Evolutionary conservation across 2,329 filamentous ascomycete species (phyloP).

Genomic region (Aspergillus jensenii): DNA sequence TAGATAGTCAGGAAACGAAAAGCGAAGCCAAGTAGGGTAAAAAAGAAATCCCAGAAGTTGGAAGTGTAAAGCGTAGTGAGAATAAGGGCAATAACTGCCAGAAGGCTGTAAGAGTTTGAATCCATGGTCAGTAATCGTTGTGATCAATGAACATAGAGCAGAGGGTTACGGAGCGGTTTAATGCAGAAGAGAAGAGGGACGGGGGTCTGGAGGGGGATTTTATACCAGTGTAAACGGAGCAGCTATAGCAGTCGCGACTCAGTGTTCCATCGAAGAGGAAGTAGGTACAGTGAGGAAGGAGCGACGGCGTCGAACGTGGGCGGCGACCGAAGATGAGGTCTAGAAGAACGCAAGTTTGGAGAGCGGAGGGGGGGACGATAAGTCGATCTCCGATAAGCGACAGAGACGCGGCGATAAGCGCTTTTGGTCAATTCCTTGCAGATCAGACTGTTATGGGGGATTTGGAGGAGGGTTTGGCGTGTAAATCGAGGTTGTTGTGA

Average conservation of each 20-base stretch:
- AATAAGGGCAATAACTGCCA: constrained; percentile 1
- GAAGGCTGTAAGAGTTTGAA: background rate
- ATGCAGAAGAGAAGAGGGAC: constrained; percentile 10
- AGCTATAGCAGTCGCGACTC: constrained; percentile 15
- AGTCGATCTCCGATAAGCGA: constrained; percentile 20
- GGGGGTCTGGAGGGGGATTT: background rate
- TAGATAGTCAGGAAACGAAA: constrained; percentile 13
- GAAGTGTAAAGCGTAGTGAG: background rate
- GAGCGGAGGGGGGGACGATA: constrained; percentile 6
- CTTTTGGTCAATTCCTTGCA: constrained; percentile 1
- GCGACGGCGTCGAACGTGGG: background rate
- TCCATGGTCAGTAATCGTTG: background rate
- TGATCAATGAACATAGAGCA: background rate
- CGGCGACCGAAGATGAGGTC: background rate
- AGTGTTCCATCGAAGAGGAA: constrained; percentile 13
- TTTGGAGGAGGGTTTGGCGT: background rate
- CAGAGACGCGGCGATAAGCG: constrained; percentile 23
- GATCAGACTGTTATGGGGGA: background rate
- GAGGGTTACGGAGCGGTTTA: constrained; percentile 7
- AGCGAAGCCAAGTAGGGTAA: constrained; percentile 6
- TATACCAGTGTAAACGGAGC: constrained; percentile 17
- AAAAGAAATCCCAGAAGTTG: constrained; percentile 13
- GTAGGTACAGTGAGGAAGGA: background rate
- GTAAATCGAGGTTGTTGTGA: background rate
- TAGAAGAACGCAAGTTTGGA: constrained; percentile 1